Percentiles rank a stretch among this genome's conserved stretches.
Evolutionary conservation across 306 rosid species (phyloP).

Genomic region (Vigna angularis): DNA sequence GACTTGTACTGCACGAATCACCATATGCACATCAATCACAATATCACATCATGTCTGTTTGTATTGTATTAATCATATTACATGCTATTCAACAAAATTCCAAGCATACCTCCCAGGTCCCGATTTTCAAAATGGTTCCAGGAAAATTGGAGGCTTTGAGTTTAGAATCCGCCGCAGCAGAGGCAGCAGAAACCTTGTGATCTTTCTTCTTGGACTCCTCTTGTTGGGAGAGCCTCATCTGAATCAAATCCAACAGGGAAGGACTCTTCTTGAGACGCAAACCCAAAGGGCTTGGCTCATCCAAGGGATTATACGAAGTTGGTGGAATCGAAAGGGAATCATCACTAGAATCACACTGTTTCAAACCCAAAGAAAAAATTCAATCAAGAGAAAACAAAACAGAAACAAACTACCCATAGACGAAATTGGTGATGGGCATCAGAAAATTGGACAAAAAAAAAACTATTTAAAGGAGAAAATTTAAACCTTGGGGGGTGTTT

Average conservation of each 20-base stretch:
- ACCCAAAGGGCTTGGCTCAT: constrained; percentile 90
- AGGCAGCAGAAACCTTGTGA: constrained; percentile 47
- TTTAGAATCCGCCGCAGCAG: constrained; percentile 52
- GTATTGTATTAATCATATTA: not conserved
- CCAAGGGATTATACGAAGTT: constrained; percentile 57
- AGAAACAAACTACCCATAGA: not conserved
- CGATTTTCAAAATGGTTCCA: constrained; percentile 69
- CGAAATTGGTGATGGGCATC: not conserved
- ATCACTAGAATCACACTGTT: constrained; percentile 49
- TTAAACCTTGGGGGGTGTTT: constrained; percentile 52
- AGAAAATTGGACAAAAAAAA: constrained; percentile 9
- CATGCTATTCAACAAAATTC: not conserved
- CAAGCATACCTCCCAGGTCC: constrained; percentile 76
- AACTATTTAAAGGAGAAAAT: constrained; percentile 2
- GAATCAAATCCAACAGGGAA: constrained; percentile 84
- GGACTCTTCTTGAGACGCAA: constrained; percentile 85
- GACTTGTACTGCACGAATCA: constrained; percentile 75
- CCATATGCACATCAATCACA: constrained; percentile 16
- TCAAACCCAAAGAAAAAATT: not conserved
- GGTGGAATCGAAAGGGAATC: constrained; percentile 37
- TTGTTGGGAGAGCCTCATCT: constrained; percentile 75
- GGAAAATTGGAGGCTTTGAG: constrained; percentile 88
- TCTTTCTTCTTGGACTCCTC: constrained; percentile 52
- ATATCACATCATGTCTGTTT: not conserved
- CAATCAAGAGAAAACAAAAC: not conserved